Conservation (phyloP, 257 asterid species). For the Solanum rostratum region DNA sequence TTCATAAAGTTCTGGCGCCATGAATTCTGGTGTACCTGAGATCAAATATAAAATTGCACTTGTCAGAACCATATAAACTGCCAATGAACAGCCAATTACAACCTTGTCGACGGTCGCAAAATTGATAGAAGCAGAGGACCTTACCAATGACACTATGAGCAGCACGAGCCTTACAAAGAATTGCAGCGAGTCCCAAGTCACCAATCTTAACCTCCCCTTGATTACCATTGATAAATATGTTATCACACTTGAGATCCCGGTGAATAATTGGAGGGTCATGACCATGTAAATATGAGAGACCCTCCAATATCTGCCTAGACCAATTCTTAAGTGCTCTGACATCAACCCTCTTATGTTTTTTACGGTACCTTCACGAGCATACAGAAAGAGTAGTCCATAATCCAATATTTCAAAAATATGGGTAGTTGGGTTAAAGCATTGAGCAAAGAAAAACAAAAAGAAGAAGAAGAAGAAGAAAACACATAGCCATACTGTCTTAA, state of each 20-base stretch:
- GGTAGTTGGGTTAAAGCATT: not conserved
- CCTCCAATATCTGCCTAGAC: conserved; percentile 91
- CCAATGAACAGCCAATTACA: not conserved
- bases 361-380: conserved; percentile 52
- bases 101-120: not conserved
- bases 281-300: conserved; percentile 82
- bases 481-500: conserved; percentile 63
- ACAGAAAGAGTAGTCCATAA: not conserved
- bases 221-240: conserved; percentile 83
- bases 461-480: not conserved
- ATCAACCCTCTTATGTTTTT: conserved; percentile 86
- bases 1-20: conserved; percentile 96
- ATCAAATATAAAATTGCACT: conserved; percentile 3
- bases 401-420: not conserved
- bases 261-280: conserved; percentile 95
- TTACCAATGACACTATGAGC: conserved; percentile 96
- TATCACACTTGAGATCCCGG: conserved; percentile 86
- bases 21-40: conserved; percentile 89
- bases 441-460: not conserved
- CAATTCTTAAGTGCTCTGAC: conserved; percentile 90
- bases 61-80: not conserved
- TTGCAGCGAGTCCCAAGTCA: conserved; percentile 91
- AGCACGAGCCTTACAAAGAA: conserved; percentile 72
- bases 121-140: not conserved
- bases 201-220: conserved; percentile 97